phyloP scores from a whole-genome alignment of 2,329 filamentous ascomycete species.

The Pseudocercospora ulei region DNA sequence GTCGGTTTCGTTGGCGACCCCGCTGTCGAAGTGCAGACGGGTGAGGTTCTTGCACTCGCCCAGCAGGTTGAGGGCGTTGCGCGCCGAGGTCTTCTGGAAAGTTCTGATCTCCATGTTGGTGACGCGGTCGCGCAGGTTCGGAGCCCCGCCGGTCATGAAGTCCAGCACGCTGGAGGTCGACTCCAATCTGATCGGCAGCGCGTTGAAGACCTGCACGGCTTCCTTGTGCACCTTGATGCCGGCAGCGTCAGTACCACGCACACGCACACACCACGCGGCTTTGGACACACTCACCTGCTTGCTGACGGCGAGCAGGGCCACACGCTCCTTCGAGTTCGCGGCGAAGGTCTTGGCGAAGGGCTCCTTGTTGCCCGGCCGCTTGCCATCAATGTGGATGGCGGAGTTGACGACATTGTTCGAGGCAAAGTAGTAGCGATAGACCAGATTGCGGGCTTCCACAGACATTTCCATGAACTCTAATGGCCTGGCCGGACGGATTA shows the following conservation, averaged over 20 bases:
- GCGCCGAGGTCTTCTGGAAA: constrained; percentile 30
- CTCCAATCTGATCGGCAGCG: constrained; percentile 30
- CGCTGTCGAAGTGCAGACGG: constrained; percentile 27
- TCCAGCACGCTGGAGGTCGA: constrained; percentile 28
- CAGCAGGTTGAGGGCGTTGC: constrained; percentile 32
- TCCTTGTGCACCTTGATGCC: constrained; percentile 31
- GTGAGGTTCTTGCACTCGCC: constrained; percentile 28
- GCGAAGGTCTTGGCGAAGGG: constrained; percentile 30
- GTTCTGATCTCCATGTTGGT: constrained; percentile 25
- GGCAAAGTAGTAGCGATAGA: constrained; percentile 31
- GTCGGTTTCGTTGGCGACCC: constrained; percentile 28
- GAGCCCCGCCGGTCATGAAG: constrained; percentile 30
- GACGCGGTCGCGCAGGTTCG: constrained; percentile 22
- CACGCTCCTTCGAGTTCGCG: constrained; percentile 29
- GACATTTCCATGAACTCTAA: constrained; percentile 33
- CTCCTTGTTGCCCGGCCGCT: constrained; percentile 26
- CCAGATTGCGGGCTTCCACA: constrained; percentile 25
- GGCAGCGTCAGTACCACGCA: no score
- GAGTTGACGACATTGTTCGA: constrained; percentile 24
- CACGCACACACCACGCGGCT: no score
- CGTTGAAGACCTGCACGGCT: constrained; percentile 31
- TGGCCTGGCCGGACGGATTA: constrained; percentile 32
- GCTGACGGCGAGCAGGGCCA: constrained; percentile 31
- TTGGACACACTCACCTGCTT: constrained; percentile 30
- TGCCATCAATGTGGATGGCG: constrained; percentile 29